These are phyloP conservation scores for Starmera stellimalicola DNA, from an alignment of 1,139 yeast genomes.

Conservation along the genomic window DNA sequence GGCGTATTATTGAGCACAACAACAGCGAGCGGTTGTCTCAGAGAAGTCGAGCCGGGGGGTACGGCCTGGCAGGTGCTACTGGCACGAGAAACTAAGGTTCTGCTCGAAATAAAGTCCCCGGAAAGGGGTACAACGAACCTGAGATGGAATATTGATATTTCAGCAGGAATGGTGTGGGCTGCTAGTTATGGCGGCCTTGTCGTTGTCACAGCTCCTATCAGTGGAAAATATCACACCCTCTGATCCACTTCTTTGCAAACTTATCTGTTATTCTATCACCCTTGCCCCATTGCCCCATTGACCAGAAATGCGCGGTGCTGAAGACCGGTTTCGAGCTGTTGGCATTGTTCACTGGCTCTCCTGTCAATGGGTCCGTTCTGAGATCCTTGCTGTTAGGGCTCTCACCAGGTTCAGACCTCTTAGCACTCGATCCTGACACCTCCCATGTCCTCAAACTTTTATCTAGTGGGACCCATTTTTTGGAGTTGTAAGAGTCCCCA, in stretches of 20 bases:
- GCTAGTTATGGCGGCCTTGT: no score
- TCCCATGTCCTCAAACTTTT: slow-evolving; percentile 57
- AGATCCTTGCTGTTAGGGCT: slow-evolving; percentile 1
- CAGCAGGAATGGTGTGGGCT: no score
- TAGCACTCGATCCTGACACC: slow-evolving; percentile 6
- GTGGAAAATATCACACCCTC: slow-evolving; percentile 22
- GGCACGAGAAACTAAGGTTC: no score
- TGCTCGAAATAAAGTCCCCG: no score
- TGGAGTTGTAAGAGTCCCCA: slow-evolving; percentile 39
- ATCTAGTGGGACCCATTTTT: slow-evolving; percentile 49
- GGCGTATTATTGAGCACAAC: no score
- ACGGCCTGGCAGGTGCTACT: no score
- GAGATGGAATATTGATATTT: no score
- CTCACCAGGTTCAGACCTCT: background rate
- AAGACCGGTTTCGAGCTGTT: slow-evolving; percentile 37
- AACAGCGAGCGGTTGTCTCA: no score
- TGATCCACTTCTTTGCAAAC: slow-evolving; percentile 42
- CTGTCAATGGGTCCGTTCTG: slow-evolving; percentile 8
- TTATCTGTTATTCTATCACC: slow-evolving; percentile 41
- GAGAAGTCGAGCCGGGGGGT: no score
- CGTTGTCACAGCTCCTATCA: no score
- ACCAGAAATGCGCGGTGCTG: slow-evolving; percentile 49
- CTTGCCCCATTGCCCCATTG: slow-evolving; percentile 54
- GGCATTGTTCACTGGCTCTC: slow-evolving; percentile 5
- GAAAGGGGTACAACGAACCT: no score